Percentiles rank a stretch among this genome's conserved stretches.
Evolutionary conservation across 257 asterid species (phyloP).

Genomic region (Solanum pinnatisectum): DNA sequence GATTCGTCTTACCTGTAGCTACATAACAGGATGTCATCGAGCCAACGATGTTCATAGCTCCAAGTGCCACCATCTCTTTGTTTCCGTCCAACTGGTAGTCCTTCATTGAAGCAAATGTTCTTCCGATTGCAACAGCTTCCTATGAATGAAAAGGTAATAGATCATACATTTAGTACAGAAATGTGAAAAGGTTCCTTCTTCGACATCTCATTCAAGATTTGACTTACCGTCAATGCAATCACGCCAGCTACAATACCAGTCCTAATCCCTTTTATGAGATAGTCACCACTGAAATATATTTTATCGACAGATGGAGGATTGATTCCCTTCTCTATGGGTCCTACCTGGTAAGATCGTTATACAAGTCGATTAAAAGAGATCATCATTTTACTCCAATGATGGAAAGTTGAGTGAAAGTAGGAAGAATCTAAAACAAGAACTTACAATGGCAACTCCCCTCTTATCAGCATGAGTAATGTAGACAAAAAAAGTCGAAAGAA

Average conservation of each 20-base stretch:
- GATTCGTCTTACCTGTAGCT: slow-evolving; percentile 51
- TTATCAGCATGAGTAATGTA: slow-evolving; percentile 60
- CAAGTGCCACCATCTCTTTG: slow-evolving; percentile 93
- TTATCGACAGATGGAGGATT: slow-evolving; percentile 56
- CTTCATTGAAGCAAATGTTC: slow-evolving; percentile 90
- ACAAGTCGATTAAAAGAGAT: neutral
- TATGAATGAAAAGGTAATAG: slow-evolving; percentile 4
- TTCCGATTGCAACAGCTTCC: slow-evolving; percentile 95
- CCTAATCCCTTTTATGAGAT: slow-evolving; percentile 55
- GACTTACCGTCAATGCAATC: slow-evolving; percentile 67
- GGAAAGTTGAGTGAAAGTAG: neutral
- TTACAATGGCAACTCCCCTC: slow-evolving; percentile 73
- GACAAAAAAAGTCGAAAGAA: slow-evolving; percentile 67
- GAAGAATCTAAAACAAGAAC: slow-evolving; percentile 1
- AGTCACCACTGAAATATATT: slow-evolving; percentile 52
- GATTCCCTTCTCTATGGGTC: slow-evolving; percentile 62
- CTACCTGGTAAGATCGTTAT: slow-evolving; percentile 35
- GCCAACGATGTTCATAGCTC: slow-evolving; percentile 85
- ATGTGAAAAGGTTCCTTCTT: neutral
- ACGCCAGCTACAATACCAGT: slow-evolving; percentile 84
- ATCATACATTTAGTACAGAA: neutral
- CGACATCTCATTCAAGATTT: neutral
- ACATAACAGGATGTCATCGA: slow-evolving; percentile 94
- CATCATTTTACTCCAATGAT: neutral
- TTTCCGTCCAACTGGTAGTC: slow-evolving; percentile 90